Evolutionary conservation across 1,139 yeast genomes (phyloP).

Genomic region (Pichia sp.): DNA sequence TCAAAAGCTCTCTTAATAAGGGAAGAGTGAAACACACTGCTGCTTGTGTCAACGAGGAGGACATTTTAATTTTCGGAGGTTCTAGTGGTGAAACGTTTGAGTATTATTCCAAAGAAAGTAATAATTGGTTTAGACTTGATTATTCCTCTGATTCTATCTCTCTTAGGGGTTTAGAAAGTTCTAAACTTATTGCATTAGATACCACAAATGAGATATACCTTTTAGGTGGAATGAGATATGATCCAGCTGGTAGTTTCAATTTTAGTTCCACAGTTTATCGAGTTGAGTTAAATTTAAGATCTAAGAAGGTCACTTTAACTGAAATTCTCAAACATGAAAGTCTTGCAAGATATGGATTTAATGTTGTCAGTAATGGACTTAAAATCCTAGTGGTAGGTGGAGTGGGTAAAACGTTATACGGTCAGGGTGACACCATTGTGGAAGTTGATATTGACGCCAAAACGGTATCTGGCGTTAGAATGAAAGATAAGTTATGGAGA

Average conservation of each 20-base stretch:
- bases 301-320: background rate
- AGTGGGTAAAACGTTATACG: constrained; percentile 40
- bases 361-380: constrained; percentile 29
- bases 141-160: background rate
- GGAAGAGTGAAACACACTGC: constrained; percentile 54
- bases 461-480: constrained; percentile 28
- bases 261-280: constrained; percentile 34
- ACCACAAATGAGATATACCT: constrained; percentile 40
- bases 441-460: constrained; percentile 31
- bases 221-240: constrained; percentile 48
- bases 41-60: constrained; percentile 32
- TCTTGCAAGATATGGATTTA: constrained; percentile 48
- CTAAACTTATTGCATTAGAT: constrained; percentile 1
- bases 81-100: constrained; percentile 17
- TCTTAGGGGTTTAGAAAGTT: constrained; percentile 1
- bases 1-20: constrained; percentile 37
- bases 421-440: constrained; percentile 37
- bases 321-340: constrained; percentile 22
- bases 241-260: constrained; percentile 32
- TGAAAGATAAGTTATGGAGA: constrained; percentile 38
- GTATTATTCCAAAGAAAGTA: constrained; percentile 5
- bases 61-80: constrained; percentile 56
- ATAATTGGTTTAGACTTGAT: constrained; percentile 13
- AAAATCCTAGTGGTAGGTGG: constrained; percentile 57
- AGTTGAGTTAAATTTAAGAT: constrained; percentile 30